Conservation (phyloP, 805 yeast species). For the Kazachstania bromeliacearum region DNA sequence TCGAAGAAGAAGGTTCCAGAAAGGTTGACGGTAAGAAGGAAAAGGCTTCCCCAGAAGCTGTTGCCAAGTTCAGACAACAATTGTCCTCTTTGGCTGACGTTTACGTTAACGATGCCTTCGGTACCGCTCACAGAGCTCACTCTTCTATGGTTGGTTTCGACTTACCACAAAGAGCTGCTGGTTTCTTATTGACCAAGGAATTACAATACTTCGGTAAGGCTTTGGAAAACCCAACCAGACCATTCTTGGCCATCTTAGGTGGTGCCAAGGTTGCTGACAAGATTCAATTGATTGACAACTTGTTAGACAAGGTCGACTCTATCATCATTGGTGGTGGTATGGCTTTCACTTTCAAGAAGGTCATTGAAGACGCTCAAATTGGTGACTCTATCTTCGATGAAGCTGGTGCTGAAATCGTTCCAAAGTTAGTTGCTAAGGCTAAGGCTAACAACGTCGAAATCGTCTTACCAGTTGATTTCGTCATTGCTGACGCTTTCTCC, state of each 20-base stretch:
- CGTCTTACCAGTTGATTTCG: slow-evolving; percentile 90
- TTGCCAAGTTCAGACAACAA: slow-evolving; percentile 78
- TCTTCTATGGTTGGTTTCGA: slow-evolving; percentile 98
- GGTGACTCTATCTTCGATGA: slow-evolving; percentile 90
- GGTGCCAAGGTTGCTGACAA: slow-evolving; percentile 99
- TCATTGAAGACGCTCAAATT: slow-evolving; percentile 71
- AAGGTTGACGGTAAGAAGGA: slow-evolving; percentile 87
- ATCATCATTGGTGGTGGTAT: slow-evolving; percentile 98
- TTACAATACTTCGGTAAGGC: slow-evolving; percentile 96
- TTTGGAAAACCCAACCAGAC: slow-evolving; percentile 93
- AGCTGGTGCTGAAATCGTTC: slow-evolving; percentile 93
- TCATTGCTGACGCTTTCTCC: slow-evolving; percentile 89
- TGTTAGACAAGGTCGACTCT: slow-evolving; percentile 88
- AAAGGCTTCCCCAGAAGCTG: slow-evolving; percentile 82
- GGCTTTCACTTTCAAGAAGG: slow-evolving; percentile 99
- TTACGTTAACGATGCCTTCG: slow-evolving; percentile 95
- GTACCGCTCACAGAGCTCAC: slow-evolving; percentile 99
- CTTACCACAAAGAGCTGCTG: slow-evolving; percentile 92
- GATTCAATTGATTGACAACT: slow-evolving; percentile 96
- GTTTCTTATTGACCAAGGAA: slow-evolving; percentile 97
- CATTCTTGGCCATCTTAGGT: slow-evolving; percentile 96
- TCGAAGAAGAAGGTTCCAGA: slow-evolving; percentile 91
- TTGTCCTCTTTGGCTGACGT: slow-evolving; percentile 92
- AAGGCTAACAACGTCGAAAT: slow-evolving; percentile 91
- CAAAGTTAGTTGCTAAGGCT: slow-evolving; percentile 87